Percentiles rank a stretch among this genome's conserved stretches.
Conservation (phyloP, 1,284 basidiomycete genomes). For the Naganishia liquefaciens region DNA sequence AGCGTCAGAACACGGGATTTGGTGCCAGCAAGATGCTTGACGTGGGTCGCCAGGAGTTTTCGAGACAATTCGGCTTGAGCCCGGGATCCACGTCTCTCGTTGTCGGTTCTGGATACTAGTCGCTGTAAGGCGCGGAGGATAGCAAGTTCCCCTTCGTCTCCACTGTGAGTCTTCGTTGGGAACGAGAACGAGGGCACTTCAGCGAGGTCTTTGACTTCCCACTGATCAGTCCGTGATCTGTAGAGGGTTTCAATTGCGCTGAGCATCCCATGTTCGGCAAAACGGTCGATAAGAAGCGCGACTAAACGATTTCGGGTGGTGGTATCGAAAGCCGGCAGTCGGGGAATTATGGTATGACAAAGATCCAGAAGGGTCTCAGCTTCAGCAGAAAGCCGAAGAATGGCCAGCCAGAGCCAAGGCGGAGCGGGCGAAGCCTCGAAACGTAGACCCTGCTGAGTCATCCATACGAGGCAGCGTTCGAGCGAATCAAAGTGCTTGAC, state of each 20-base stretch:
- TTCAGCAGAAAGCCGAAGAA: constrained; percentile 13
- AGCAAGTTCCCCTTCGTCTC: constrained; percentile 21
- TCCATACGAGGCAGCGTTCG: constrained; percentile 26
- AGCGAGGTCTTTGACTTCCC: too few relatives aligned
- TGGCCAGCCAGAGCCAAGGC: constrained; percentile 13
- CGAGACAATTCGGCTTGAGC: constrained; percentile 1
- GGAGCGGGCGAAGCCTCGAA: constrained; percentile 18
- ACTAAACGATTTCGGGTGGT: constrained; percentile 11
- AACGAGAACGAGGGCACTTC: not conserved
- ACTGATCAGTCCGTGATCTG: not conserved
- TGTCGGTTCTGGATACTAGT: constrained; percentile 8
- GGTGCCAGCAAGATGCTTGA: constrained; percentile 12
- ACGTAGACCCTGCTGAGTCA: constrained; percentile 21
- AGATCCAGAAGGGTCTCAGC: constrained; percentile 14
- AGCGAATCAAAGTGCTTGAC: constrained; percentile 17
- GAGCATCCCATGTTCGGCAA: constrained; percentile 18
- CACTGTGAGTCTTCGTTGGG: not conserved
- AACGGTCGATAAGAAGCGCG: constrained; percentile 20
- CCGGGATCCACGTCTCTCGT: not conserved
- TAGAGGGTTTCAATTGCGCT: constrained; percentile 21
- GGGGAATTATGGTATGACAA: not conserved
- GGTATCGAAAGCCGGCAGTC: constrained; percentile 1
- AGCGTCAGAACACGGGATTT: constrained; percentile 10
- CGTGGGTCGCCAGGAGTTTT: constrained; percentile 11
- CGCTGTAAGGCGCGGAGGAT: constrained; percentile 21